Percentiles rank a stretch among this genome's conserved stretches.
These are phyloP conservation scores for Diutina mesorugosa DNA, from an alignment of 1,139 yeast species.

Conservation along the genomic window DNA sequence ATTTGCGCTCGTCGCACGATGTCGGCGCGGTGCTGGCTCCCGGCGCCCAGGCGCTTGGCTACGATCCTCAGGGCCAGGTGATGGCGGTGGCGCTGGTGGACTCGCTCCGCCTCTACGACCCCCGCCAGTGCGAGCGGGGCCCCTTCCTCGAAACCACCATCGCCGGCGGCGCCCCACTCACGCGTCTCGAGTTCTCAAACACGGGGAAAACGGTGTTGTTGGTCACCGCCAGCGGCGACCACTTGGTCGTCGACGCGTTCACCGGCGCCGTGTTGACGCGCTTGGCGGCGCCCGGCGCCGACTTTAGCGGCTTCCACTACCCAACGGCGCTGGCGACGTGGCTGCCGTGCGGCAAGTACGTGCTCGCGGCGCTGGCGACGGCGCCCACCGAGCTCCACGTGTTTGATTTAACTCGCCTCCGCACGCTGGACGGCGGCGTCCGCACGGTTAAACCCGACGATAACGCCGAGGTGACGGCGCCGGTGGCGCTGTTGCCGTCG, in stretches of 20 bases:
- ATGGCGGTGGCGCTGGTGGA: slow-evolving; percentile 55
- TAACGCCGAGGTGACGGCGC: slow-evolving; percentile 8
- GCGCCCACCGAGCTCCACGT: slow-evolving; percentile 19
- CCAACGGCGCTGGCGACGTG: slow-evolving; percentile 54
- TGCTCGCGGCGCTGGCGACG: slow-evolving; percentile 39
- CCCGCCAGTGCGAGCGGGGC: slow-evolving; percentile 40
- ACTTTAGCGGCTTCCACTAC: slow-evolving; percentile 19
- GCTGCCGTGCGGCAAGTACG: slow-evolving; percentile 72
- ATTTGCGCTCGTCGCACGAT: slow-evolving; percentile 47
- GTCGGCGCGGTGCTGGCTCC: slow-evolving; percentile 52
- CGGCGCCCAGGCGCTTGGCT: slow-evolving; percentile 46
- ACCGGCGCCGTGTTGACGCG: slow-evolving; percentile 46
- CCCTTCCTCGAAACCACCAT: slow-evolving; percentile 34
- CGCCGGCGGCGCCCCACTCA: slow-evolving; percentile 17
- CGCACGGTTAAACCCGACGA: slow-evolving; percentile 3
- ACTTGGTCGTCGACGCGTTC: slow-evolving; percentile 60
- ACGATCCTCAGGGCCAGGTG: slow-evolving; percentile 75
- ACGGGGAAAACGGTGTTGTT: slow-evolving; percentile 67
- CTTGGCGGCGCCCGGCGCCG: slow-evolving; percentile 17
- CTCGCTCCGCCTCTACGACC: slow-evolving; percentile 47
- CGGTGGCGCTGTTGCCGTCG: slow-evolving; percentile 16
- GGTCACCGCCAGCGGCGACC: slow-evolving; percentile 40
- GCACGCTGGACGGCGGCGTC: slow-evolving; percentile 15
- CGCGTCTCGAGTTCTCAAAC: slow-evolving; percentile 70
- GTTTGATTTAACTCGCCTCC: slow-evolving; percentile 44